Conservation (phyloP, 495 filamentous ascomycete species). For the Xylaria nigripes region DNA sequence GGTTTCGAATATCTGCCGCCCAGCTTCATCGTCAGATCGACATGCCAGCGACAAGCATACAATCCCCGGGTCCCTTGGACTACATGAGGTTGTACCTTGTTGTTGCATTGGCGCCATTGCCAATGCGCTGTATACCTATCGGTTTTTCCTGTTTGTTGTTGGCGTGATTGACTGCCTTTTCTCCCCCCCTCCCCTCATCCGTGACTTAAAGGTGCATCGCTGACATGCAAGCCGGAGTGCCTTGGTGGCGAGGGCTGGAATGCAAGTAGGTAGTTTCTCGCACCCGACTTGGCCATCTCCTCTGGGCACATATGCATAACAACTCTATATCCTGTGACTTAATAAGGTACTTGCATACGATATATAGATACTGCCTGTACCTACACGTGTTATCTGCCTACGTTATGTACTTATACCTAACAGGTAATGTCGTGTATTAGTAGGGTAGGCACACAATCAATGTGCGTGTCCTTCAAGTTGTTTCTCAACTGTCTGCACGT, state of each 20-base stretch:
- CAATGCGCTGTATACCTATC: not conserved
- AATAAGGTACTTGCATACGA: not conserved
- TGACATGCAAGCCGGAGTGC: slow-evolving; percentile 10
- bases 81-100: slow-evolving; percentile 3
- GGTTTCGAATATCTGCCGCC: not conserved
- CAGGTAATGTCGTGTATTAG: too few relatives aligned
- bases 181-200: not conserved
- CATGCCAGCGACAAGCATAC: not conserved
- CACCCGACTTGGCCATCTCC: not conserved
- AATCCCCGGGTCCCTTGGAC: not conserved
- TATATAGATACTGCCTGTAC: too few relatives aligned
- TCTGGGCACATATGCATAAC: not conserved
- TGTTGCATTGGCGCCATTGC: not conserved
- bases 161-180: slow-evolving; percentile 1
- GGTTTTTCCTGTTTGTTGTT: not conserved
- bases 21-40: not conserved
- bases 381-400: too few relatives aligned
- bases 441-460: too few relatives aligned
- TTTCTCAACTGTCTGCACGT: too few relatives aligned
- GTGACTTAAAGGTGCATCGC: slow-evolving; percentile 5
- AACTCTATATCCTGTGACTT: not conserved
- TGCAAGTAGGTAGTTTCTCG: not conserved
- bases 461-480: too few relatives aligned
- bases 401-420: not conserved
- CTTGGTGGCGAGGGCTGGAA: slow-evolving; percentile 2